phyloP scores from a whole-genome alignment of 2,329 filamentous ascomycete species.

The Calonectria crousiana region DNA sequence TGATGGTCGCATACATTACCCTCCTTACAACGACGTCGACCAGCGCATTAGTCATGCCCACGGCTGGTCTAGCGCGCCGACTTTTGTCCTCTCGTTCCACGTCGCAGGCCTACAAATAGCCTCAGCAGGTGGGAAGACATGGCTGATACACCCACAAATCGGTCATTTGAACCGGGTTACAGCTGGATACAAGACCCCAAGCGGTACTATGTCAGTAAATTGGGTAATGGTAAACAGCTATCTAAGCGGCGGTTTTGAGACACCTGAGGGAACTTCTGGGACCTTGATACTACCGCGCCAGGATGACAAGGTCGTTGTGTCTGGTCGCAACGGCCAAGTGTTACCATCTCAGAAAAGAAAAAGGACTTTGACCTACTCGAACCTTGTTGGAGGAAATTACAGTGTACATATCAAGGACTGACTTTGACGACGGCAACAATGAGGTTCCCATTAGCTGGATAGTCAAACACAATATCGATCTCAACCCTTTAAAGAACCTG shows the following conservation, averaged over 20 bases:
- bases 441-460: no score
- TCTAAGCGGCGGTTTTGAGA: not conserved
- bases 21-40: not conserved
- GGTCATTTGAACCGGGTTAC: not conserved
- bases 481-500: no score
- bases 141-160: not conserved
- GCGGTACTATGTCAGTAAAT: not conserved
- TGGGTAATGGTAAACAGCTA: not conserved
- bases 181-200: not conserved
- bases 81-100: not conserved
- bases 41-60: not conserved
- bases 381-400: not conserved
- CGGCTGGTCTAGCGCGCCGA: not conserved
- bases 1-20: not conserved
- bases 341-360: not conserved
- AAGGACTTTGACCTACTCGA: not conserved
- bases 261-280: not conserved
- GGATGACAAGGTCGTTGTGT: not conserved
- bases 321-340: not conserved
- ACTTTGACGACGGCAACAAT: not conserved
- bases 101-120: not conserved
- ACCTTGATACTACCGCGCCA: not conserved
- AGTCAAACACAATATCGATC: no score
- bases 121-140: not conserved
- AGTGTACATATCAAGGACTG: not conserved